Evolutionary conservation across 352 stramenopile species (phyloP).

Genomic region (Globisporangium nagaii): DNA sequence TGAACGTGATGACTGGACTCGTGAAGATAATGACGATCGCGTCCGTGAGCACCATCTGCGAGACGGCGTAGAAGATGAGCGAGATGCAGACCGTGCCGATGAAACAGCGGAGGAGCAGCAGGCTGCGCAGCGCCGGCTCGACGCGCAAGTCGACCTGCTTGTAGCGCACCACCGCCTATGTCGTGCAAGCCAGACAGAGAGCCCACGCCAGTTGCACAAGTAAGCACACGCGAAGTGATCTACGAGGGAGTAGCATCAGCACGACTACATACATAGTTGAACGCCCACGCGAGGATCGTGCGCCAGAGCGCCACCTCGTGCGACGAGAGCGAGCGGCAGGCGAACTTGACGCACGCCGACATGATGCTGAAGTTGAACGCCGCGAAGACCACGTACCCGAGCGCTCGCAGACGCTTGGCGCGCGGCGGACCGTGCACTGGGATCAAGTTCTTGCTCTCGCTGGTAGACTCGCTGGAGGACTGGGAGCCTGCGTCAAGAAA

Average conservation of each 20-base stretch:
- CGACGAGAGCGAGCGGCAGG: conserved; percentile 41
- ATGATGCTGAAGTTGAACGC: conserved; percentile 63
- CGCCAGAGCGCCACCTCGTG: conserved; percentile 63
- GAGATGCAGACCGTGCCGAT: conserved; percentile 46
- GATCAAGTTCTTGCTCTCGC: neutral
- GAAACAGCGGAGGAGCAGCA: conserved; percentile 49
- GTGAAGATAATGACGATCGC: conserved; percentile 65
- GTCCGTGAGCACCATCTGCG: conserved; percentile 70
- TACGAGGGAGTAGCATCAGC: no score
- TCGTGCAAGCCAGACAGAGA: no score
- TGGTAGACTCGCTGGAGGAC: neutral
- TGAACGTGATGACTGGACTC: conserved; percentile 53
- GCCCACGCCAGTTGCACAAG: no score
- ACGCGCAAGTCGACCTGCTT: conserved; percentile 36
- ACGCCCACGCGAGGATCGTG: conserved; percentile 31
- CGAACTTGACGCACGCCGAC: conserved; percentile 59
- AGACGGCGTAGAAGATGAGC: conserved; percentile 55
- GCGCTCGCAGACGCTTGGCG: conserved; percentile 20
- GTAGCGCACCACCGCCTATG: conserved; percentile 26
- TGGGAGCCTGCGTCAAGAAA: no score
- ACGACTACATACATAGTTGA: conserved; percentile 38
- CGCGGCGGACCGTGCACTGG: neutral
- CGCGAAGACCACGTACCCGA: conserved; percentile 44
- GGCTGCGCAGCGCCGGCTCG: conserved; percentile 19
- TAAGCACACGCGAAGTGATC: no score